These are phyloP conservation scores for Candida patagonica DNA, from an alignment of 805 yeast species.

Conservation along the genomic window DNA sequence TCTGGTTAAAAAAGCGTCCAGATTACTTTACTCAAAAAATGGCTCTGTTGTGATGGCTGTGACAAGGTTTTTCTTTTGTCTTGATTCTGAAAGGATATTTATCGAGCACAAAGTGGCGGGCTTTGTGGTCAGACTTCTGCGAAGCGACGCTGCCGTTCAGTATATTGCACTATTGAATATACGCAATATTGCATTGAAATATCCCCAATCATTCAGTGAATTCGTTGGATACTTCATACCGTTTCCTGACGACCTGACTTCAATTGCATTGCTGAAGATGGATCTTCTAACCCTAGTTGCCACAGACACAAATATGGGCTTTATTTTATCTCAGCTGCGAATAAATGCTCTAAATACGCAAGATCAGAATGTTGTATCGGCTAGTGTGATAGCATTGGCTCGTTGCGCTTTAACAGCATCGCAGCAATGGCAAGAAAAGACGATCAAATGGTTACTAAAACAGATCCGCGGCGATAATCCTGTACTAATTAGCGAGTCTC, in stretches of 20 bases:
- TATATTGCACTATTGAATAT: constrained; percentile 41
- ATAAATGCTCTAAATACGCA: constrained; percentile 35
- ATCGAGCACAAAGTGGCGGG: constrained; percentile 40
- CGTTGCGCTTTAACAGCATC: constrained; percentile 42
- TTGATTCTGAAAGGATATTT: constrained; percentile 51
- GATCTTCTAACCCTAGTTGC: constrained; percentile 52
- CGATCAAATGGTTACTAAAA: constrained; percentile 53
- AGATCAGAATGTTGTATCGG: constrained; percentile 28
- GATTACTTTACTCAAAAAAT: constrained; percentile 43
- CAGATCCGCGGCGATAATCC: constrained; percentile 33
- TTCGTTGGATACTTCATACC: constrained; percentile 37
- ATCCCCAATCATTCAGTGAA: constrained; percentile 27
- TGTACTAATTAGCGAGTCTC: constrained; percentile 47
- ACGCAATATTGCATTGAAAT: constrained; percentile 29
- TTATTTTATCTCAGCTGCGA: constrained; percentile 53
- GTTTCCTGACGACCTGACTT: constrained; percentile 42
- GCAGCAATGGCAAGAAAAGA: constrained; percentile 37
- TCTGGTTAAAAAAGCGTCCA: constrained; percentile 40
- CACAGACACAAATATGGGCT: constrained; percentile 41
- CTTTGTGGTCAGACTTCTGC: constrained; percentile 38
- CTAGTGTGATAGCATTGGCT: constrained; percentile 55
- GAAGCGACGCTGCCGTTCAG: constrained; percentile 27
- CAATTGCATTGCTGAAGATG: constrained; percentile 45
- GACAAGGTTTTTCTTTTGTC: constrained; percentile 44
- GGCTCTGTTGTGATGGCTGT: constrained; percentile 55